A percentile compares a stretch with the other conserved stretches of the same genome.
These are phyloP conservation scores for Saccharomyces hybrid DNA, from an alignment of 1,139 yeast species.

Conservation along the genomic window DNA sequence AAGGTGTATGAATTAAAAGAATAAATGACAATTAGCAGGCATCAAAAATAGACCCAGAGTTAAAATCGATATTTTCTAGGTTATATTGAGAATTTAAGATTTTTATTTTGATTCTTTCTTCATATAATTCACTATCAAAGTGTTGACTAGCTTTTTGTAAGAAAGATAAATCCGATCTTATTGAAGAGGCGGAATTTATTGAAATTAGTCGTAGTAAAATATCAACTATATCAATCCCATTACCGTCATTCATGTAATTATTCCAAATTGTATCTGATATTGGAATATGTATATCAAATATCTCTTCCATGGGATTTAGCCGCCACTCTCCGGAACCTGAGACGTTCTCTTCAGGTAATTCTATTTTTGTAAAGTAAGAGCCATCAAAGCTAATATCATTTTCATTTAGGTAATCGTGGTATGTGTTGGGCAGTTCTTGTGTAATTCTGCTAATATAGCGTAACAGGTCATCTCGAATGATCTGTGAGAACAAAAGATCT, in stretches of 20 bases:
- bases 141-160: background rate
- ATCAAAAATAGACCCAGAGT: background rate
- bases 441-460: background rate
- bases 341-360: background rate
- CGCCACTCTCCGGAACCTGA: background rate
- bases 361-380: background rate
- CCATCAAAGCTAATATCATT: background rate
- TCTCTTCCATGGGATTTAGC: background rate
- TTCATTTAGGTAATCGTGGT: background rate
- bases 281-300: background rate
- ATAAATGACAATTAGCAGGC: background rate
- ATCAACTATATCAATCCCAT: background rate
- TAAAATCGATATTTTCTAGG: background rate
- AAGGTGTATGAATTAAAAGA: background rate
- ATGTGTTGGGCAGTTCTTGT: background rate
- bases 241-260: background rate
- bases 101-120: background rate
- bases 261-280: background rate
- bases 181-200: background rate
- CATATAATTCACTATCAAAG: background rate
- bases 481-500: background rate
- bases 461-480: background rate
- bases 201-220: background rate
- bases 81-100: background rate
- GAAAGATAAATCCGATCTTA: background rate